Conservation (phyloP, 2,329 filamentous ascomycete genomes). For the Aaosphaeria arxii region DNA sequence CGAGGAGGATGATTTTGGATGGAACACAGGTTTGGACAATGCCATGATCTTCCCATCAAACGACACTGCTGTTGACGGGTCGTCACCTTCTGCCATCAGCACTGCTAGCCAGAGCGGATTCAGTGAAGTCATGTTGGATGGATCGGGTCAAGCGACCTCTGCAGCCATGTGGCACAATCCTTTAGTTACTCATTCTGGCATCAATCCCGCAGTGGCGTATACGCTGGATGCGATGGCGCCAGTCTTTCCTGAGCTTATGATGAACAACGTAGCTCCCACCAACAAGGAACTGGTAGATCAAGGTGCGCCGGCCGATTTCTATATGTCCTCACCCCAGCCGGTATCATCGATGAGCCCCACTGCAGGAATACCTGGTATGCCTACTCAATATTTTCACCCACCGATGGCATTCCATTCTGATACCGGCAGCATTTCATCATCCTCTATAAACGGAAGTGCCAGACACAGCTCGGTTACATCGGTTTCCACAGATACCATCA, state of each 20-base stretch:
- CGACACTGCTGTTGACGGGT: conserved; percentile 84
- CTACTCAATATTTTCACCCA: conserved; percentile 60
- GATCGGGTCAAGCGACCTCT: conserved; percentile 44
- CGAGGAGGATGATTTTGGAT: conserved; percentile 77
- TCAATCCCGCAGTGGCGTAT: conserved; percentile 62
- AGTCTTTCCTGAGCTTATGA: conserved; percentile 71
- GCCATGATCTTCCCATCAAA: conserved; percentile 55
- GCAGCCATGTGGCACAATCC: conserved; percentile 38
- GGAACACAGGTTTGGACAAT: conserved; percentile 78
- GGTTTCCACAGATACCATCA: conserved; percentile 63
- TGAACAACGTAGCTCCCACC: conserved; percentile 64
- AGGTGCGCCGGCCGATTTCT: conserved; percentile 65
- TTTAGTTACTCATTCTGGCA: conserved; percentile 65
- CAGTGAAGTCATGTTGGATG: conserved; percentile 89
- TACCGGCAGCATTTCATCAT: conserved; percentile 59
- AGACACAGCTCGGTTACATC: conserved; percentile 59
- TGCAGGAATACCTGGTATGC: conserved; percentile 64
- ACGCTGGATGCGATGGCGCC: conserved; percentile 71
- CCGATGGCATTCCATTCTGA: conserved; percentile 69
- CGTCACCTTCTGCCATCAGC: conserved; percentile 93
- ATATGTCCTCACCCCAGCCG: conserved; percentile 75
- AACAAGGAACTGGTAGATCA: conserved; percentile 67
- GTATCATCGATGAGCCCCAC: conserved; percentile 69
- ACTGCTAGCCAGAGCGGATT: conserved; percentile 88
- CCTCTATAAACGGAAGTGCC: conserved; percentile 67